phyloP scores from a whole-genome alignment of 2,329 filamentous ascomycete genomes.

The Ceratocystiopsis brevicomis region DNA sequence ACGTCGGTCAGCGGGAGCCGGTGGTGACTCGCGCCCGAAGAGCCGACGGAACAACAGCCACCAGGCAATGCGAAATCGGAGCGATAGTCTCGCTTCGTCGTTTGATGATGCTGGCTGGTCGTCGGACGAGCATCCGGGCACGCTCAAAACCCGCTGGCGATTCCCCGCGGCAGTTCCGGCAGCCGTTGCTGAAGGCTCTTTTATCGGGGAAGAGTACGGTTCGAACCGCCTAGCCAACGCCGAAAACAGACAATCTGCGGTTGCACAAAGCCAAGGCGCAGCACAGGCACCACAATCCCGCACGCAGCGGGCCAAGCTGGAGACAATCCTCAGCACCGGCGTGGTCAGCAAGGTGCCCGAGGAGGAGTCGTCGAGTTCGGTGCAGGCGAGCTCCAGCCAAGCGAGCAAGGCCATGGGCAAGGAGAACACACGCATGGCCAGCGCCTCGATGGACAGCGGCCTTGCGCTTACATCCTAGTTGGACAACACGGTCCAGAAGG shows the following conservation, averaged over 20 bases:
- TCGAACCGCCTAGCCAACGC: constrained; percentile 7
- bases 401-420: constrained; percentile 7
- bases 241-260: no score
- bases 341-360: constrained; percentile 10
- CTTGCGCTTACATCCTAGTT: constrained; percentile 10
- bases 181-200: not conserved
- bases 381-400: no score
- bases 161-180: not conserved
- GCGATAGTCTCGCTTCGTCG: constrained; percentile 7
- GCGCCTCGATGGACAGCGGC: constrained; percentile 13
- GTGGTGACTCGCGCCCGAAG: not conserved
- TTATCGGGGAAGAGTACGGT: constrained; percentile 4
- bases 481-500: no score
- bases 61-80: constrained; percentile 3
- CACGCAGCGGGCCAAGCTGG: constrained; percentile 15
- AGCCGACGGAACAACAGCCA: constrained; percentile 1
- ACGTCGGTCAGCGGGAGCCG: constrained; percentile 9
- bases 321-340: constrained; percentile 27
- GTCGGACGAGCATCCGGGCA: constrained; percentile 14
- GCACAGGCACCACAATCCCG: no score
- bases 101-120: constrained; percentile 11
- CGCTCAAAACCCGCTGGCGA: constrained; percentile 8
- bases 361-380: no score
- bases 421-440: constrained; percentile 5
- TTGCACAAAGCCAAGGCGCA: no score